phyloP scores from a whole-genome alignment of 441 rosid genomes.

The Flueggea neowawraea region DNA sequence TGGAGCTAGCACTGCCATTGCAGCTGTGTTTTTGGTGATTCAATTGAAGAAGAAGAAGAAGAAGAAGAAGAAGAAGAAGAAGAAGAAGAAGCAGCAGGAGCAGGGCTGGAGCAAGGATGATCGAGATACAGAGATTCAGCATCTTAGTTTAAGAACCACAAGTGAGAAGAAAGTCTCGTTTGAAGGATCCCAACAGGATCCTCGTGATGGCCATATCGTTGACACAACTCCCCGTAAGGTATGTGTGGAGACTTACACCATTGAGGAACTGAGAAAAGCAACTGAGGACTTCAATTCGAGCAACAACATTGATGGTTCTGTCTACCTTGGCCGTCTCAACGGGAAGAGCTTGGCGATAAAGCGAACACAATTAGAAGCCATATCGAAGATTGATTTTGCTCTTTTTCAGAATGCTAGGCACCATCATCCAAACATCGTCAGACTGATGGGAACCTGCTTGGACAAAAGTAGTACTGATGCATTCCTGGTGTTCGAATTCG shows the following conservation, averaged over 20 bases:
- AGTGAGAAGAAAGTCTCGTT: conserved; percentile 89
- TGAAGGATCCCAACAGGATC: conserved; percentile 58
- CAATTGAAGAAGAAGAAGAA: conserved; percentile 39
- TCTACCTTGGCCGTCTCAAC: conserved; percentile 70
- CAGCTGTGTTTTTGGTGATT: conserved; percentile 41
- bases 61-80: conserved; percentile 26
- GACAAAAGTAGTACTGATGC: conserved; percentile 36
- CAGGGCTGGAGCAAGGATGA: conserved; percentile 24
- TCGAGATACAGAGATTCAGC: conserved; percentile 65
- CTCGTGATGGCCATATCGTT: conserved; percentile 37
- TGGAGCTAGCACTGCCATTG: conserved; percentile 50
- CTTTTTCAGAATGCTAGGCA: conserved; percentile 51
- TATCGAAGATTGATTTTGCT: conserved; percentile 48
- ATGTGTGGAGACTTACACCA: conserved; percentile 47
- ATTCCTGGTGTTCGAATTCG: conserved; percentile 77
- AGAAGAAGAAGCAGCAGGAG: conserved; percentile 23
- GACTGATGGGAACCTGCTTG: conserved; percentile 66
- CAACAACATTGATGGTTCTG: conserved; percentile 73
- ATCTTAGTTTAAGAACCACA: conserved; percentile 67
- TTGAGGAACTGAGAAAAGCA: conserved; percentile 69
- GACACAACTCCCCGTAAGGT: conserved; percentile 44
- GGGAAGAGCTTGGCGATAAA: conserved; percentile 82
- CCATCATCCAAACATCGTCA: conserved; percentile 69
- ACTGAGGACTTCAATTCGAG: conserved; percentile 75
- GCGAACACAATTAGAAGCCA: conserved; percentile 27